Percentiles rank a stretch among this genome's conserved stretches.
Evolutionary conservation across 805 yeast species (phyloP).

Genomic region (Ogataea paraovalis): DNA sequence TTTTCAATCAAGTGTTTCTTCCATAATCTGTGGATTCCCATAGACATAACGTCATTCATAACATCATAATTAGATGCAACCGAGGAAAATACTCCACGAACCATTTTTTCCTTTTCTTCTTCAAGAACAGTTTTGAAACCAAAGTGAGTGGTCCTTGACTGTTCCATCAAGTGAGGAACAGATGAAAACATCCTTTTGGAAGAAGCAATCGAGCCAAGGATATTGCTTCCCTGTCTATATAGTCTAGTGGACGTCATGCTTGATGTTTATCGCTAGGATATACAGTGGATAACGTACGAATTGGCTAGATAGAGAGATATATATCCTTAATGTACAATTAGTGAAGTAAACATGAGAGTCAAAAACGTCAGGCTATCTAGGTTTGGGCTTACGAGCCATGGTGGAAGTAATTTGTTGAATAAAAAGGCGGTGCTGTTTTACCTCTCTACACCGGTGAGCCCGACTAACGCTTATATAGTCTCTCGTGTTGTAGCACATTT

Average conservation of each 20-base stretch:
- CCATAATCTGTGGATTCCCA: constrained; percentile 95
- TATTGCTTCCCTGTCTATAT: background rate
- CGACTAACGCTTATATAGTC: too few species aligned
- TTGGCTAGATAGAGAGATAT: too few species aligned
- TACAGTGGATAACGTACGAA: background rate
- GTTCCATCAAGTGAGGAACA: constrained; percentile 3
- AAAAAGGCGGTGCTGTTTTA: too few species aligned
- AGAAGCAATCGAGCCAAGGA: background rate
- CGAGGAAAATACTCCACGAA: constrained; percentile 84
- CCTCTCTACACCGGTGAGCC: too few species aligned
- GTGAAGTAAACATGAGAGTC: too few species aligned
- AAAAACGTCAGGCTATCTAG: too few species aligned
- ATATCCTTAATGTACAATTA: too few species aligned
- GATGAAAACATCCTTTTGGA: constrained; percentile 12
- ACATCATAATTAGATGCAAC: constrained; percentile 93
- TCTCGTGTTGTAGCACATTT: too few species aligned
- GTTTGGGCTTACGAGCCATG: too few species aligned
- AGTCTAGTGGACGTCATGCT: constrained; percentile 2
- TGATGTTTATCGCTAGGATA: background rate
- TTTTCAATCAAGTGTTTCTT: constrained; percentile 83
- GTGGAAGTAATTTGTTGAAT: too few species aligned
- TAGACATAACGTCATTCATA: constrained; percentile 97
- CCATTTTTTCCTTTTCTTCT: constrained; percentile 77
- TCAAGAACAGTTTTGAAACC: constrained; percentile 82
- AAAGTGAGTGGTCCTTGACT: constrained; percentile 73